A percentile compares a stretch with the other conserved stretches of the same genome.
Evolutionary conservation across 352 stramenopile genomes (phyloP).

Genomic region (Phytophthora citrophthora): DNA sequence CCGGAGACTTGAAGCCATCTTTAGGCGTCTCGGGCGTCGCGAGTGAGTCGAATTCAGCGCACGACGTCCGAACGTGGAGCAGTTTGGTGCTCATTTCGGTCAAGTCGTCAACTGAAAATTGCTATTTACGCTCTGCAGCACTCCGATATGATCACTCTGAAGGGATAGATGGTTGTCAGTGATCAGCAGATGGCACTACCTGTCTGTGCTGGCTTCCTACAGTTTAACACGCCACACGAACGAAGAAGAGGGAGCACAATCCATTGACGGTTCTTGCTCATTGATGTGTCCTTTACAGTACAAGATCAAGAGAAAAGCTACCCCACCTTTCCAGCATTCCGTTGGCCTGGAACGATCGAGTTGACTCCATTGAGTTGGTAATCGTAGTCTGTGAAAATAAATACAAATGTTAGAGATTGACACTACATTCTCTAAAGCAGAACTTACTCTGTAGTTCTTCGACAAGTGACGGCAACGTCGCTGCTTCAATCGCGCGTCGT

Average conservation of each 20-base stretch:
- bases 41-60: constrained; percentile 30
- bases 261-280: not conserved
- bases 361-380: constrained; percentile 14
- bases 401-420: not conserved
- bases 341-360: not conserved
- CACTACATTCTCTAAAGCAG: too few relatives aligned
- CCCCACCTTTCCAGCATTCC: not conserved
- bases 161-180: constrained; percentile 2
- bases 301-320: not conserved
- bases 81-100: constrained; percentile 18
- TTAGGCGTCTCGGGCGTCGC: constrained; percentile 29
- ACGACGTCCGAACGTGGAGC: constrained; percentile 16
- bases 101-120: constrained; percentile 1
- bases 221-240: too few relatives aligned
- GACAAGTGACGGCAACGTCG: constrained; percentile 41
- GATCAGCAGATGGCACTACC: not conserved
- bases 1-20: constrained; percentile 35
- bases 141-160: too few relatives aligned
- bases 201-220: too few relatives aligned
- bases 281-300: not conserved
- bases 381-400: constrained; percentile 7
- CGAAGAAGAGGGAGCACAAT: not conserved
- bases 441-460: constrained; percentile 31
- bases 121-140: not conserved
- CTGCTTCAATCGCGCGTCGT: constrained; percentile 53